Conservation (phyloP, 2,329 filamentous ascomycete species). For the Microcera coccophila region DNA sequence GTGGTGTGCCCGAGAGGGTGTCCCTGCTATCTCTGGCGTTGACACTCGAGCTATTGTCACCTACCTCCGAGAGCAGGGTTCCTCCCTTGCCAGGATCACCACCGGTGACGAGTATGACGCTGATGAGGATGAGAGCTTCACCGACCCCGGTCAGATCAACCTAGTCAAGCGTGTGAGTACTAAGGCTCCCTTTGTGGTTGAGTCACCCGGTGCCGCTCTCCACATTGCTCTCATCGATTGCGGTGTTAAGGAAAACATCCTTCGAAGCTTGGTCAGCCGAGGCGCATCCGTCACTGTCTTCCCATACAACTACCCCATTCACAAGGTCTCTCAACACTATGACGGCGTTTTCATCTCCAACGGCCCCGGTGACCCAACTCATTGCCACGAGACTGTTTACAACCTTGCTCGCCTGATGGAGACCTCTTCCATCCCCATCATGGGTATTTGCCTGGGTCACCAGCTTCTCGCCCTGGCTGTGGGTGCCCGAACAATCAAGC, state of each 20-base stretch:
- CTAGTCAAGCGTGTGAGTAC: constrained; percentile 94
- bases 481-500: constrained; percentile 87
- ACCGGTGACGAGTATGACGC: constrained; percentile 98
- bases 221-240: constrained; percentile 96
- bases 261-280: constrained; percentile 86
- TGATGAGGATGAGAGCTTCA: constrained; percentile 92
- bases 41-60: constrained; percentile 97
- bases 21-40: constrained; percentile 93
- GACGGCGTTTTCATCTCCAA: constrained; percentile 99
- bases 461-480: constrained; percentile 88
- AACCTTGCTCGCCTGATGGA: constrained; percentile 89
- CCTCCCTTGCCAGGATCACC: constrained; percentile 88
- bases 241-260: constrained; percentile 99
- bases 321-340: constrained; percentile 97
- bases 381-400: constrained; percentile 92
- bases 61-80: constrained; percentile 91
- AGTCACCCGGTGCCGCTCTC: constrained; percentile 74
- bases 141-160: constrained; percentile 96
- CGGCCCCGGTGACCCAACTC: constrained; percentile 94
- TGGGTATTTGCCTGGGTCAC: constrained; percentile 97
- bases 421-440: constrained; percentile 83
- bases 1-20: constrained; percentile 95
- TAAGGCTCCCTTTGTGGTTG: constrained; percentile 95
- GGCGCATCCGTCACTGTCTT: constrained; percentile 92
- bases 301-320: constrained; percentile 94